Base-by-base conservation (phyloP, 1,139 yeast species). In the Scheffersomyces cryptocercus region DNA sequence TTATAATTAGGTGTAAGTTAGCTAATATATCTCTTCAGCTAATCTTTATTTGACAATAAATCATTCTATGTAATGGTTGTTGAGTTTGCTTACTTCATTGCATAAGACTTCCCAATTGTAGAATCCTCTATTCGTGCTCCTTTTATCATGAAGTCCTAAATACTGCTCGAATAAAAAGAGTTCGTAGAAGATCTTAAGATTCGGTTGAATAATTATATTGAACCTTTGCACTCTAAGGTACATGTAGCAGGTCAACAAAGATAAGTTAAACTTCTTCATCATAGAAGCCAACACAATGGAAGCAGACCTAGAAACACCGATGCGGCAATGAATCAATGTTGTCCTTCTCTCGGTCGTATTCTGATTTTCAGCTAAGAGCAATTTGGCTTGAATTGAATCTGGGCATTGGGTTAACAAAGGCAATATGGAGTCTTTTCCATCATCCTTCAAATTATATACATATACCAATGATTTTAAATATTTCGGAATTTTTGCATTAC, bases 231-330 rank as follows among this genome's bases (percentile, higher is more conserved):
- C 95, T 42, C 97, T 70, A 26, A 89, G 95, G 64, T 75, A 85
- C 56, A 89, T 67, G 58, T 89, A 90, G 3, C 96, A 91, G 40
- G 85, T 75, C 12, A 90, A 77, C 35, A 90, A 65, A 37, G 83
- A 82, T 46, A 88, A 72, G 28, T 79, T 70, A 46, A 82, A 68
- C 41, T 88, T 68, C 52, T 82, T 84, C 96, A 90, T 89, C 45
- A 88, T 85, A 58, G 88, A 91, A 3, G 97, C 97, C 50, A 90
- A 88, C 52, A 95, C 86, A 34, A 91, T 86, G 0, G 96, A 84
- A 0, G 97, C 97, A 16, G 95, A 85, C 44, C 97, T 71, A 0
- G 96, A 88, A 4, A 90, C 97, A 1, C 97, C 97, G 44, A 88
- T 95, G 57, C 89, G 84, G 60, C 97, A 90, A 61, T 90, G 97